phyloP scores from a whole-genome alignment of 495 filamentous ascomycete genomes.

The Penicillium ochrochloron region DNA sequence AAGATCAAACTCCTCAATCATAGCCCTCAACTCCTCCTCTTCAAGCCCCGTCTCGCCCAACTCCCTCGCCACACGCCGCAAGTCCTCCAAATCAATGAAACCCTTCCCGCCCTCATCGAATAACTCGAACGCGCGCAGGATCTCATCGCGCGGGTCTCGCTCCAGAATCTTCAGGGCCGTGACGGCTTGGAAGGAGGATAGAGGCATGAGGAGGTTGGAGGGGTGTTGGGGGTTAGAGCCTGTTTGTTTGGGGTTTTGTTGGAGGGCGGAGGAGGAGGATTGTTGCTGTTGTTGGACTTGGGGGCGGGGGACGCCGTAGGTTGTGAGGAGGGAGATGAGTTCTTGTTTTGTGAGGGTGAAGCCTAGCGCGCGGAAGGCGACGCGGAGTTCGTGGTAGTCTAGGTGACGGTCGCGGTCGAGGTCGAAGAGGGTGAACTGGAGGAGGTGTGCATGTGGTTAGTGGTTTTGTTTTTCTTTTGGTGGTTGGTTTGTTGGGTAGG shows the following conservation, averaged over 20 bases:
- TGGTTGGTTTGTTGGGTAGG: neutral
- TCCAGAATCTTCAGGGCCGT: conserved; percentile 78
- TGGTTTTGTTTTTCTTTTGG: neutral
- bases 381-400: conserved; percentile 97
- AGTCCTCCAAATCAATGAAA: conserved; percentile 81
- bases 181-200: conserved; percentile 74
- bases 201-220: conserved; percentile 68
- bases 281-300: conserved; percentile 48
- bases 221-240: conserved; percentile 50
- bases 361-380: conserved; percentile 93
- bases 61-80: conserved; percentile 86
- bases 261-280: conserved; percentile 33
- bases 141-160: conserved; percentile 89
- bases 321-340: conserved; percentile 73
- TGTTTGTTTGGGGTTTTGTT: conserved; percentile 27
- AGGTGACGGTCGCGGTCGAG: conserved; percentile 93
- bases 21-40: conserved; percentile 89
- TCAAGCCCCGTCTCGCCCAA: conserved; percentile 85
- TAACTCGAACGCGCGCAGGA: conserved; percentile 85
- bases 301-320: conserved; percentile 67
- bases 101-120: conserved; percentile 85
- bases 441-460: conserved; percentile 16
- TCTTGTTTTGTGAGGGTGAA: conserved; percentile 88
- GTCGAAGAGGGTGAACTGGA: conserved; percentile 92
- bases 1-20: conserved; percentile 99